Evolutionary conservation across 78 protist species (phyloP), one percentile per base, ranked within the genome.

Genomic region (Bigelowiella natans): DNA sequence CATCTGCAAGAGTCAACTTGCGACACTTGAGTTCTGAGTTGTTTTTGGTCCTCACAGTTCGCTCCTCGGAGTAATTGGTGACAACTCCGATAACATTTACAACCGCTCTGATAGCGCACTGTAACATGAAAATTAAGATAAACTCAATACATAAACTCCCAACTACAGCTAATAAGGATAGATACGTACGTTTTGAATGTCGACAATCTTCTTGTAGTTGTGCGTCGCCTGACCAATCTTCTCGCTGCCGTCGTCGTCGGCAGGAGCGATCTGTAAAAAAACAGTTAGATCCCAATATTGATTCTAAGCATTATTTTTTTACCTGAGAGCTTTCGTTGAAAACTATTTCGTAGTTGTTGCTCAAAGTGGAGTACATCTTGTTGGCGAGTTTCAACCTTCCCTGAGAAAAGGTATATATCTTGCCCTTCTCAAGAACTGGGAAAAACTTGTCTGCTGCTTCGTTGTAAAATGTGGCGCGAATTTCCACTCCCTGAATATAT

Each of bases 391-490:
- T 95, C 37, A 91, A 1, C 18, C 2, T 0, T 2, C 95, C 94
- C n/a, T 92, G n/a, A 26, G 90, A 2, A 64, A 95, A 39, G 37
- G 1, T 28, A 34, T 83, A 83, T 2, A 83, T 30, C 39, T 91
- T 39, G 86, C 36, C 92, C 7, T 0, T 11, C 64, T 84, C 40
- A 28, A 95, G 0, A 11, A 88, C 0, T 1, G 88, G 73, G 51
- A 38, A 0, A 83, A 51, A 92, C 39, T 2, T 39, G 51, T 90
- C 93, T 11, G 88, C 93, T 11, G 38, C 40, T 2, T 95, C 94
- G 82, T 92, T 91, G 92, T 93, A 95, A 29, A 89, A 31, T 18
- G 95, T 90, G 29, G 73, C 89, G 1, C 93, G 38, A 64, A 94
- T 94, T 31, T 93, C 94, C 1, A 90, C 94, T 29, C 93, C 93